phyloP scores from a whole-genome alignment of 805 yeast species.

The Wickerhamomyces alni region DNA sequence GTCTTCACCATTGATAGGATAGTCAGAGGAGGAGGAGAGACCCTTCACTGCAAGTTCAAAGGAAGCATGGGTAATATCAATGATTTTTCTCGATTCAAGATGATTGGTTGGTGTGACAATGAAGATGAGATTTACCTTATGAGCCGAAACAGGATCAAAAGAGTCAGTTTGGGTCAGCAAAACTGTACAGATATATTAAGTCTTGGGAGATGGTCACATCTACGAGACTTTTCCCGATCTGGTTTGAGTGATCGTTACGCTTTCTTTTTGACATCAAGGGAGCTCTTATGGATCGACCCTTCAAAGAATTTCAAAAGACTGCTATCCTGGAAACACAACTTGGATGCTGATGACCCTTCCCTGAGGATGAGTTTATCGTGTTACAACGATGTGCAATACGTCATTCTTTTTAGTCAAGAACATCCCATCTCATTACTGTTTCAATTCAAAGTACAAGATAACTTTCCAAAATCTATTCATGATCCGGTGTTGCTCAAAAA shows the following conservation, averaged over 20 bases:
- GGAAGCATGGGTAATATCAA: constrained; percentile 30
- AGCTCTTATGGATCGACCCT: constrained; percentile 47
- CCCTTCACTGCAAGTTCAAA: no score
- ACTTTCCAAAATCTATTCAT: constrained; percentile 30
- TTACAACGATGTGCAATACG: constrained; percentile 15
- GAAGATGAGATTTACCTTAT: constrained; percentile 26
- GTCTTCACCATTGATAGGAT: no score
- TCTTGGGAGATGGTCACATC: constrained; percentile 21
- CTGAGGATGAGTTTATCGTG: constrained; percentile 32
- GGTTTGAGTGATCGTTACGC: constrained; percentile 27
- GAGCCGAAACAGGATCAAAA: constrained; percentile 38
- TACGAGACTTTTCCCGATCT: constrained; percentile 38
- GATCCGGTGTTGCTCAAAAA: constrained; percentile 28
- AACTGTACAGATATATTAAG: constrained; percentile 25
- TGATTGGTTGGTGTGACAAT: constrained; percentile 38
- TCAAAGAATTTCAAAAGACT: constrained; percentile 35
- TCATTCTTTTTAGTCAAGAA: constrained; percentile 24
- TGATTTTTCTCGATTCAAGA: constrained; percentile 53
- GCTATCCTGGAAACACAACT: constrained; percentile 69
- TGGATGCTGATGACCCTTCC: constrained; percentile 50
- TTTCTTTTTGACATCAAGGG: constrained; percentile 60
- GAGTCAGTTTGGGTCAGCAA: constrained; percentile 23
- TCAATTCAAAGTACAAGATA: constrained; percentile 29
- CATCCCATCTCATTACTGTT: constrained; percentile 28
- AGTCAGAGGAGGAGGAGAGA: no score